Evolutionary conservation across 306 rosid species (phyloP), one percentile per base, ranked within the genome.

Genomic region (Prunus dulcis): DNA sequence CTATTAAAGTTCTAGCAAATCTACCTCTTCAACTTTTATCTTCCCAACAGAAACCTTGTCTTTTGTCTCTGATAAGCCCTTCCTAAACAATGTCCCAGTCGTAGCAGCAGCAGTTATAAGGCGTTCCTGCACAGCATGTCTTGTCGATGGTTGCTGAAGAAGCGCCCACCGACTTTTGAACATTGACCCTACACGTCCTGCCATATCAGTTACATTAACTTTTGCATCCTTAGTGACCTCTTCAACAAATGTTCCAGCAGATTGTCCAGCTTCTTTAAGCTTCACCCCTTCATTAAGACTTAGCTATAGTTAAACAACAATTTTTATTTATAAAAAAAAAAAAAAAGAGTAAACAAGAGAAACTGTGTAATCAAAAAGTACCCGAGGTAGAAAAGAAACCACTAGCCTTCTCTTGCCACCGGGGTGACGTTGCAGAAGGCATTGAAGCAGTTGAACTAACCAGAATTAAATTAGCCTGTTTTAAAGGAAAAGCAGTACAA

Each of bases 21-120:
- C 80, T 88, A 90, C 99, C 97, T 95, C 97, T 84, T 92, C 99
- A 79, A 95, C 99, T 86, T 90, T 95, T 30, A 84, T 84, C 85
- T 87, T 95, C 43, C 99, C 99, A 62, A 89, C 91, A 47, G 71
- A 84, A 75, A 87, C 97, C 85, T 92, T 95, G 38, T 95, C 99
- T 81, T 92, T 95, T 56, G 99, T 95, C 81, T 87, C 99, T 0
- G 91, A 34, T 52, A 92, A 53, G 52, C 99, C 84, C 82, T 76
- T 92, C 83, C 96, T 90, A 10, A 95, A 84, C 81, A 95, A 88
- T 18, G 89, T 77, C 23, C 99, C 93, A 0, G 97, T 92, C 1
- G 96, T 86, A 49, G 97, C 97, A 80, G 97, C 97, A 50, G 99
- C 97, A 53, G 91, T 73, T 82, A 92, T 87, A 71, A 95, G 90